These are phyloP conservation scores for Stropharia rugosoannulata DNA, from an alignment of 768 basidiomycete species.

Conservation along the genomic window DNA sequence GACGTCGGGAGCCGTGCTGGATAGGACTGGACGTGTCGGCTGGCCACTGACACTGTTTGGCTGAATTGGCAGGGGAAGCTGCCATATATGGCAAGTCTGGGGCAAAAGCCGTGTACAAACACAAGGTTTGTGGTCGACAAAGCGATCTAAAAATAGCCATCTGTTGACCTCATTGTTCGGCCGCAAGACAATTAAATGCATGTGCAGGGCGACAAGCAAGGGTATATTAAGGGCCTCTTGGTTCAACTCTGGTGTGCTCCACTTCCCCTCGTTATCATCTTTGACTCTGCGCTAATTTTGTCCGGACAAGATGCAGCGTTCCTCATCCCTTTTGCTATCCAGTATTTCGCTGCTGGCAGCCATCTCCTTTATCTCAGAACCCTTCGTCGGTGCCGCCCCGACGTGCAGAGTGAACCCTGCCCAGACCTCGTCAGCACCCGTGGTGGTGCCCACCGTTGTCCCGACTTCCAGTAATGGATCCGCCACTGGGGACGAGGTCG, in stretches of 20 bases:
- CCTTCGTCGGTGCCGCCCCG: conserved; percentile 4
- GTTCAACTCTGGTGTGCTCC: neutral
- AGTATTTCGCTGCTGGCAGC: conserved; percentile 26
- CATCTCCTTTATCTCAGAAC: conserved; percentile 11
- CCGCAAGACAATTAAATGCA: neutral
- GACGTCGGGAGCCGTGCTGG: too few species aligned
- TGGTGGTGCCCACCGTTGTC: neutral
- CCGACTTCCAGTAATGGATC: conserved; percentile 2
- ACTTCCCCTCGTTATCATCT: neutral
- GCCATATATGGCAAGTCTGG: neutral
- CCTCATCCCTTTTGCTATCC: conserved; percentile 1
- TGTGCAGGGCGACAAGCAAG: neutral
- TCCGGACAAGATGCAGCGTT: neutral
- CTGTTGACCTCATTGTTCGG: neutral
- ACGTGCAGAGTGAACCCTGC: conserved; percentile 34
- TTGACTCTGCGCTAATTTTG: neutral
- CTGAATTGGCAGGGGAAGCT: neutral
- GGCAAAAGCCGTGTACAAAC: neutral
- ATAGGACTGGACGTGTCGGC: neutral
- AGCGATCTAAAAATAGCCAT: neutral
- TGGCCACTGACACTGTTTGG: neutral
- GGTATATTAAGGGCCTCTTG: neutral
- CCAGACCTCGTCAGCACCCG: conserved; percentile 1
- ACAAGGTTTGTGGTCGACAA: neutral
- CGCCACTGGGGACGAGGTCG: conserved; percentile 21